Evolutionary conservation across 176 grass and related monocot species (phyloP).

Genomic region (Tillandsia fasciculata): DNA sequence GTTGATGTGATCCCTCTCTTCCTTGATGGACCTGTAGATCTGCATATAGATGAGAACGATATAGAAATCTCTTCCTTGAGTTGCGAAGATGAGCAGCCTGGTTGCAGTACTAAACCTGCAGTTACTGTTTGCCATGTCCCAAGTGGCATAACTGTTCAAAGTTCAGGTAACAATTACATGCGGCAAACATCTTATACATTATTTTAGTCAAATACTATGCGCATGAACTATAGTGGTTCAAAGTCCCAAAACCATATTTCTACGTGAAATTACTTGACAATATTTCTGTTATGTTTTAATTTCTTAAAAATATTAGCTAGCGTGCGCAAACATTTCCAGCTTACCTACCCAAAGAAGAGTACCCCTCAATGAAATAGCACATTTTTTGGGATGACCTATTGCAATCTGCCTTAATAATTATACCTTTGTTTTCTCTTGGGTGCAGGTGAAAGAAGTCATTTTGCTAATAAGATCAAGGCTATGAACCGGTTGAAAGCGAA

Average conservation of each 20-base stretch:
- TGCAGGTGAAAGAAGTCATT: conserved; percentile 80
- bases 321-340: neutral
- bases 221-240: neutral
- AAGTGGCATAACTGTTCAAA: conserved; percentile 63
- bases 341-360: no score
- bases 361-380: neutral
- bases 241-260: neutral
- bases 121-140: conserved; percentile 45
- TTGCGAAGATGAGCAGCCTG: conserved; percentile 16
- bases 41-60: conserved; percentile 55
- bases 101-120: conserved; percentile 17
- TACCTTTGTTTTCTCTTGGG: conserved; percentile 3
- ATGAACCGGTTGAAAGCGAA: conserved; percentile 74
- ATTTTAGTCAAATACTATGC: neutral
- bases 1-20: conserved; percentile 86
- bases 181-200: neutral
- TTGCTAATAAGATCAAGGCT: conserved; percentile 81
- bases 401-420: neutral
- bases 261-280: no score
- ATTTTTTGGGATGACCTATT: neutral
- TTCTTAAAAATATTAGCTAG: no score
- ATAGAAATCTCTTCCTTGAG: conserved; percentile 41
- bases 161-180: conserved; percentile 54
- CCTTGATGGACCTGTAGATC: conserved; percentile 46
- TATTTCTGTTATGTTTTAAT: no score